These are phyloP conservation scores for Rhazya stricta DNA, from an alignment of 257 asterid genomes.

Conservation along the genomic window DNA sequence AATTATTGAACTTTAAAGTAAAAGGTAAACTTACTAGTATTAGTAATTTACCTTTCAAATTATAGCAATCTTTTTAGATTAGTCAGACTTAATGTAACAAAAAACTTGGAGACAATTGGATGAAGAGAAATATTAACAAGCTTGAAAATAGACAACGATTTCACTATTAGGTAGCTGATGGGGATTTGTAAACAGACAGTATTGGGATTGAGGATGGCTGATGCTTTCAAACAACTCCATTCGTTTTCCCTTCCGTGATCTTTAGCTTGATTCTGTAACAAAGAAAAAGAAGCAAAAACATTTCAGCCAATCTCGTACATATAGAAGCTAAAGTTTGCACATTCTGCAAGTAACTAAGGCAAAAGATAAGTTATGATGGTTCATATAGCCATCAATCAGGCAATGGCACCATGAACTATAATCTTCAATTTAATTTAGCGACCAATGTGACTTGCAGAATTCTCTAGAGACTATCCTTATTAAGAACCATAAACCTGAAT, in stretches of 20 bases:
- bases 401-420: background rate
- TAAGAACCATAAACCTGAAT: too few species aligned
- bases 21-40: too few species aligned
- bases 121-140: background rate
- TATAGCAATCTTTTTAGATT: background rate
- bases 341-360: background rate
- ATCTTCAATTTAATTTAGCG: background rate
- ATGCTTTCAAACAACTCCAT: background rate
- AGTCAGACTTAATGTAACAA: background rate
- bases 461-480: too few species aligned
- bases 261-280: conserved; percentile 9
- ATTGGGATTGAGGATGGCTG: background rate
- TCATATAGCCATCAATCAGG: too few species aligned
- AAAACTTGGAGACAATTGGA: background rate
- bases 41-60: too few species aligned
- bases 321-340: background rate
- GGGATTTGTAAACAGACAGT: background rate
- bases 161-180: background rate
- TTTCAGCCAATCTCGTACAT: background rate
- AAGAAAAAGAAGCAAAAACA: background rate
- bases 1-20: too few species aligned
- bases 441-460: background rate
- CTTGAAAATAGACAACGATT: background rate
- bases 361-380: too few species aligned
- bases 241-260: background rate